Evolutionary conservation across 1,284 basidiomycete genomes (phyloP).

Genomic region (Heterobasidion occidentale): DNA sequence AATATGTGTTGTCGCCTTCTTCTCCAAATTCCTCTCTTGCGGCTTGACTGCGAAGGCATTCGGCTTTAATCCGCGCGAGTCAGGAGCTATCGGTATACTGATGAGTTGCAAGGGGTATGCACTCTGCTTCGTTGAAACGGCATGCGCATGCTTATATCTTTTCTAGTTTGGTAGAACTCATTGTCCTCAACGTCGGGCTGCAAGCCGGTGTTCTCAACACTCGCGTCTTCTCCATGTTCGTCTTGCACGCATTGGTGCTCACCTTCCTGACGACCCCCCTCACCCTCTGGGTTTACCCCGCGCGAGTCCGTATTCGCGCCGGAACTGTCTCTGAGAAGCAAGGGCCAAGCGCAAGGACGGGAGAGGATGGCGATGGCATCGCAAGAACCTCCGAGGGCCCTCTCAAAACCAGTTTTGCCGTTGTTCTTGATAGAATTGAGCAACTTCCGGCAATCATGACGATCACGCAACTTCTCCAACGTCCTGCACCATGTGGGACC

Average conservation of each 20-base stretch:
- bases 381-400: slow-evolving; percentile 22
- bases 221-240: slow-evolving; percentile 81
- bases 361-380: slow-evolving; percentile 4
- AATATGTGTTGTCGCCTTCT: slow-evolving; percentile 76
- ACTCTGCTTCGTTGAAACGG: neutral
- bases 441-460: slow-evolving; percentile 72
- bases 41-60: slow-evolving; percentile 51
- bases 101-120: slow-evolving; percentile 92
- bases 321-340: slow-evolving; percentile 15
- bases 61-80: slow-evolving; percentile 74
- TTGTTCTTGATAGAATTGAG: slow-evolving; percentile 84
- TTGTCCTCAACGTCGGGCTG: slow-evolving; percentile 89
- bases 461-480: slow-evolving; percentile 50
- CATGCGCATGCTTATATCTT: slow-evolving; percentile 1
- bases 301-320: slow-evolving; percentile 32
- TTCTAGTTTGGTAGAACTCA: slow-evolving; percentile 73
- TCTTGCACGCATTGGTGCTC: slow-evolving; percentile 78
- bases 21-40: slow-evolving; percentile 72
- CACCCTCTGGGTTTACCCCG: slow-evolving; percentile 71
- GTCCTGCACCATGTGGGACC: slow-evolving; percentile 8
- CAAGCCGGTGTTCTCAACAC: slow-evolving; percentile 73
- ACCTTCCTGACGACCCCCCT: slow-evolving; percentile 86
- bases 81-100: slow-evolving; percentile 79
- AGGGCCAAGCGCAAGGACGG: slow-evolving; percentile 7
- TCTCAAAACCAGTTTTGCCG: slow-evolving; percentile 55